Evolutionary conservation across 768 basidiomycete species (phyloP), one percentile per base, ranked within the genome.

Genomic region (Macrolepiota albuminosa): DNA sequence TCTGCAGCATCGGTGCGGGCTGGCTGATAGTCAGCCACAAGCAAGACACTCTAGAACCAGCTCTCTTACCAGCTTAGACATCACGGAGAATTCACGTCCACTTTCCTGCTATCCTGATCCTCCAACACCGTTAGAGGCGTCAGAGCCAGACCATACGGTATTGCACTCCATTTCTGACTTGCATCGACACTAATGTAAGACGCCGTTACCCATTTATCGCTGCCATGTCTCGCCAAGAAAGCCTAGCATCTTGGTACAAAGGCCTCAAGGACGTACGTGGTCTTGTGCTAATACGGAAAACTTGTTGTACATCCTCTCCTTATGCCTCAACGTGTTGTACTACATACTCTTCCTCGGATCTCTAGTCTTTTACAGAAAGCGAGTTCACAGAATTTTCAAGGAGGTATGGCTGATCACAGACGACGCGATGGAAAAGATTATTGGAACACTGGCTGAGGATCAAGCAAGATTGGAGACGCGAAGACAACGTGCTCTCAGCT

Each of bases 381-480:
- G 56, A 14, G 56, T 57, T 21, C 56, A 14, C 7, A 37, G 48
- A 26, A 50, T 57, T 18, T 57, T 57, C 11, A 57, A 57, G 29
- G 56, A 57, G 14, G 56, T 57, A 18, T 40, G 47, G 48, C 31
- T 50, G 18, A 50, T 31, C 39, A 50, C 37, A 16, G 56, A 50
- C 10, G 56, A 57, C 14, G 36, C 43, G n/a, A 57, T 57, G 48
- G 48, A 50, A 11, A 37, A 42, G 9, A 57, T 57, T 9, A 50
- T 57, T 29, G 39, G 3, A 40, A 57, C 29, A 13, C 18, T 57
- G 10, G 56, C 56, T 6, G 48, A 57, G 24, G 48, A 50, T 7
- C 56, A 57, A 31, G 56, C 56, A 1, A 37, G 39, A 9, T 16
- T 57, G 37, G 48, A 50, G 29, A 26, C 26, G 9, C 56, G 48